Evolutionary conservation across 345 rosid species (phyloP), one percentile per base, ranked within the genome.

Genomic region (Pugionium cornutum): DNA sequence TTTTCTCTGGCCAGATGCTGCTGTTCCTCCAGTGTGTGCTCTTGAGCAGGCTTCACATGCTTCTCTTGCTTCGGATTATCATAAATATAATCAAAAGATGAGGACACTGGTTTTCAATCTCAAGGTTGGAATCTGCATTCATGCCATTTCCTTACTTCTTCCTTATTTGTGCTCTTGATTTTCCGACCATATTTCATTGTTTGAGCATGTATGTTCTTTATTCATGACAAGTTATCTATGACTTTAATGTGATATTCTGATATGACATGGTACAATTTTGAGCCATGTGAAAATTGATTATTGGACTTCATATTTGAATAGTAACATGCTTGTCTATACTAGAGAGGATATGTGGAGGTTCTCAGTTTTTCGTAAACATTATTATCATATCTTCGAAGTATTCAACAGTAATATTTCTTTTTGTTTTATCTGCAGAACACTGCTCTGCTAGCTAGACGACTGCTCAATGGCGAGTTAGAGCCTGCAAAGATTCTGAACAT

Each of bases 1-100:
- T 29, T 89, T 91, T 67, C 53, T 75, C 67, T 95, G 98, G 96
- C 99, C 96, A 34, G 91, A 95, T 81, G 85, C 77, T 76, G 96
- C 94, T 54, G 88, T 90, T 78, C 75, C 83, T 59, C 83, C 89
- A 4, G 85, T 89, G 52, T 68, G 66, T 72, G 88, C 91, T 51
- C 95, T 95, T 70, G 99, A 95, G 88, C 76, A 81, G 77, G 96
- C 86, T 10, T 78, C 86, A 7, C 91, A 90, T 77, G 87, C 81
- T 50, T 58, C 92, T 47, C 81, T 90, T 69, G 75, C 88, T 8
- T 70, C 75, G 0, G 96, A 94, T 82, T 88, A 74, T 68, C 94
- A 88, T 61, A 94, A 94, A 69, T 94, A 90, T 64, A 94, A 91
- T 76, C 95, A 88, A 67, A 88, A 88, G 77, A 32, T 94, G 88